Evolutionary conservation across 169 alveolate species (phyloP).

Genomic region (Plasmodium coatneyi): DNA sequence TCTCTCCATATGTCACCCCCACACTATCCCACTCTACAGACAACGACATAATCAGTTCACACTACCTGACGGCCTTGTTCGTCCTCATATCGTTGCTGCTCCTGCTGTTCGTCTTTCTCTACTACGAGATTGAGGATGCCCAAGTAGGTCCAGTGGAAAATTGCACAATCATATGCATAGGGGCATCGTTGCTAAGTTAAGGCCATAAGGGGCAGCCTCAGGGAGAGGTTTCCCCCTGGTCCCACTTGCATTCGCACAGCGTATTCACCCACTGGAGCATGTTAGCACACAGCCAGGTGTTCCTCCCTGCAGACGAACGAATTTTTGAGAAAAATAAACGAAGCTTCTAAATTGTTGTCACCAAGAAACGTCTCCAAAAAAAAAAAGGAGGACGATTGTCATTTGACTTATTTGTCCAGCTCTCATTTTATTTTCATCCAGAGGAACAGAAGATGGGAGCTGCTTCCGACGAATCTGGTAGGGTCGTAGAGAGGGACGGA

Average conservation of each 20-base stretch:
- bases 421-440: conserved; percentile 37
- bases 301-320: conserved; percentile 11
- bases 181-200: not conserved
- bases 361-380: conserved; percentile 9
- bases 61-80: conserved; percentile 13
- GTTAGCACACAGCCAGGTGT: not conserved
- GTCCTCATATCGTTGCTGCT: conserved; percentile 11
- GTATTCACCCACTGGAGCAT: not conserved
- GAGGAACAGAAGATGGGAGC: conserved; percentile 58
- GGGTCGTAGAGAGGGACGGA: not conserved
- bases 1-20: not conserved
- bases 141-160: conserved; percentile 5
- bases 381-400: conserved; percentile 30
- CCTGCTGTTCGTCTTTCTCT: conserved; percentile 8
- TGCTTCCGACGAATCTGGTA: conserved; percentile 59
- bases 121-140: conserved; percentile 31
- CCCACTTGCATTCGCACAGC: not conserved
- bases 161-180: not conserved
- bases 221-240: not conserved
- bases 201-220: not conserved
- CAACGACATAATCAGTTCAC: conserved; percentile 27
- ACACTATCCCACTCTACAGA: not conserved
- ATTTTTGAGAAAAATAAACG: conserved; percentile 32
- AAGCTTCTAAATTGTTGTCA: conserved; percentile 28
- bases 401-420: conserved; percentile 29